Evolutionary conservation across 805 yeast species (phyloP).

Genomic region (Phaffomyces thermotolerans): DNA sequence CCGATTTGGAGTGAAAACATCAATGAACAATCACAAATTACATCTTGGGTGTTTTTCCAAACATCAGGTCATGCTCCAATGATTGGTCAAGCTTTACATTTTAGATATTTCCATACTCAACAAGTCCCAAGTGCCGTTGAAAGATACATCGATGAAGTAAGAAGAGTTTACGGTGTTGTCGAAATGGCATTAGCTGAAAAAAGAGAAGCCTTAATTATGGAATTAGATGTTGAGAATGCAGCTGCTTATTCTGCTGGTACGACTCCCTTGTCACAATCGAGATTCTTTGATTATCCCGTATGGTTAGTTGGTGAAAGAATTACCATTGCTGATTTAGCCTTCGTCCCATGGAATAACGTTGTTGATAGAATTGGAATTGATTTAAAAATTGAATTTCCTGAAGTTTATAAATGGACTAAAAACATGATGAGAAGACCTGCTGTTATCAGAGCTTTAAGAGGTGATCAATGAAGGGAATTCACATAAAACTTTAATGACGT

Average conservation of each 20-base stretch:
- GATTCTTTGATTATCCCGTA: slow-evolving; percentile 87
- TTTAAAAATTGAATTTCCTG: slow-evolving; percentile 83
- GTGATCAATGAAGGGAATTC: slow-evolving; percentile 33
- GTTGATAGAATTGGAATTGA: slow-evolving; percentile 89
- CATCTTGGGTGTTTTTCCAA: slow-evolving; percentile 89
- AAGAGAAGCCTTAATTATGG: slow-evolving; percentile 85
- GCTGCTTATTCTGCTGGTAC: slow-evolving; percentile 85
- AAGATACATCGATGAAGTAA: slow-evolving; percentile 84
- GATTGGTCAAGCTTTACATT: slow-evolving; percentile 96
- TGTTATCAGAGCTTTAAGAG: slow-evolving; percentile 78
- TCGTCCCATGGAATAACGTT: slow-evolving; percentile 96
- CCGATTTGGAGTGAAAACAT: slow-evolving; percentile 74
- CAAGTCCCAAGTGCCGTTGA: slow-evolving; percentile 85
- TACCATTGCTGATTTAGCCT: slow-evolving; percentile 84
- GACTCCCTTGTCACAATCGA: slow-evolving; percentile 75
- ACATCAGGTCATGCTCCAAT: slow-evolving; percentile 98
- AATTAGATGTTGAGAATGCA: slow-evolving; percentile 78
- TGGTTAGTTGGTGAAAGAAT: slow-evolving; percentile 88
- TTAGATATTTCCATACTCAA: slow-evolving; percentile 81
- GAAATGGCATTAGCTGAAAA: slow-evolving; percentile 94
- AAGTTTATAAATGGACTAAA: slow-evolving; percentile 93
- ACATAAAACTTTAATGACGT: background rate
- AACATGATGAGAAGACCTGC: slow-evolving; percentile 94
- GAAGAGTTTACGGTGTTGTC: slow-evolving; percentile 87
- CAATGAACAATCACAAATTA: slow-evolving; percentile 75